Conservation (phyloP, 352 stramenopile species). For the Globisporangium apiculatum region DNA sequence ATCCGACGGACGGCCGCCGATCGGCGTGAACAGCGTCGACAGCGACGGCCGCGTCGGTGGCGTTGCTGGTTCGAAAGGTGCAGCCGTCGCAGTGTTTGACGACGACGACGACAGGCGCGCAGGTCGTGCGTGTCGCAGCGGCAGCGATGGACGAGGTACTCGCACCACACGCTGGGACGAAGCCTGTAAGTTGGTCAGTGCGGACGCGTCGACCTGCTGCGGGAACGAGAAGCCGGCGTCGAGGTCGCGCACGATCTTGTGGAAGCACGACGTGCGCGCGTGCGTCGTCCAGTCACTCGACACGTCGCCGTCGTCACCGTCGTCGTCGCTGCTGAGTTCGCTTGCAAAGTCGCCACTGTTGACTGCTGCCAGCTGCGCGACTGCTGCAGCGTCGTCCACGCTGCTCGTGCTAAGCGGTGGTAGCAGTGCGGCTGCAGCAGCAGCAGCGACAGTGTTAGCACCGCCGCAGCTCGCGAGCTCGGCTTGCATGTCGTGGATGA, state of each 20-base stretch:
- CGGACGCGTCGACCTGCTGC: constrained; percentile 24
- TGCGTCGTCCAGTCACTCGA: constrained; percentile 3
- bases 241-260: constrained; percentile 51
- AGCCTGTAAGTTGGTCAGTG: constrained; percentile 17
- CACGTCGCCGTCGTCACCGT: constrained; percentile 17
- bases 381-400: background rate
- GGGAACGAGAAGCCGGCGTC: constrained; percentile 52
- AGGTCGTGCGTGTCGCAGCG: constrained; percentile 2
- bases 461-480: constrained; percentile 6
- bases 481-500: constrained; percentile 15
- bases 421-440: no score
- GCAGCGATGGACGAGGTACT: background rate
- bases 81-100: background rate
- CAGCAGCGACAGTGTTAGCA: no score
- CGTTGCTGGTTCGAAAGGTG: constrained; percentile 5
- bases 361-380: background rate
- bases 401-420: no score
- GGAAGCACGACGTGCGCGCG: constrained; percentile 21
- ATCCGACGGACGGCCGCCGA: constrained; percentile 17
- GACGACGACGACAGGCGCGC: constrained; percentile 14
- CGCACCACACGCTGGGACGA: constrained; percentile 5
- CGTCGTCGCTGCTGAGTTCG: constrained; percentile 18
- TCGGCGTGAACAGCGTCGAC: constrained; percentile 27
- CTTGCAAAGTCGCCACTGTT: constrained; percentile 5
- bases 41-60: constrained; percentile 21